These are phyloP conservation scores for Pichia sporocuriosa DNA, from an alignment of 805 yeast genomes.

Conservation along the genomic window DNA sequence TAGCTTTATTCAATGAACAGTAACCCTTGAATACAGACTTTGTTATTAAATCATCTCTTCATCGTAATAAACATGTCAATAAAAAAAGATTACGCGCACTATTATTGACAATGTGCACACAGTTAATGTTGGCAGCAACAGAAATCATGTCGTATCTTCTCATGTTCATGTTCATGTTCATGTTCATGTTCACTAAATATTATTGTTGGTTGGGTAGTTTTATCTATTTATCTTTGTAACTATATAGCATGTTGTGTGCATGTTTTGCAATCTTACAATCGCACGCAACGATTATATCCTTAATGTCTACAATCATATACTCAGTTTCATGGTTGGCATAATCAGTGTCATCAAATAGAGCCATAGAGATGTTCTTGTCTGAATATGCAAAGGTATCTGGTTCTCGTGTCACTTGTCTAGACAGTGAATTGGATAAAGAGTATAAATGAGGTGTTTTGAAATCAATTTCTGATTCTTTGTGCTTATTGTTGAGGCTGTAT, in stretches of 20 bases:
- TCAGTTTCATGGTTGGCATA: conserved; percentile 9
- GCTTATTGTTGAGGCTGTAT: no score
- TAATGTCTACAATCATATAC: conserved; percentile 21
- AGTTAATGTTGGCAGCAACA: background rate
- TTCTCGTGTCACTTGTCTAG: background rate
- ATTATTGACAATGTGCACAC: no score
- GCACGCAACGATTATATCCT: conserved; percentile 14
- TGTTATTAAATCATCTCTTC: no score
- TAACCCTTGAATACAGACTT: no score
- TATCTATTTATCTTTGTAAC: background rate
- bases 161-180: background rate
- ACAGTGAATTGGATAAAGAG: background rate
- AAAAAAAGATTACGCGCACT: no score
- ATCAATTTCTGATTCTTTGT: no score
- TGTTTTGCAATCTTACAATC: conserved; percentile 13
- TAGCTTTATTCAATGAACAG: no score
- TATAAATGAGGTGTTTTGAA: background rate
- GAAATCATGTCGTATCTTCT: background rate
- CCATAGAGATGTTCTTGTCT: background rate
- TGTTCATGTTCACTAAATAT: no score
- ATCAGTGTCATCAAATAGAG: conserved; percentile 6
- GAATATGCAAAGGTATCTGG: background rate
- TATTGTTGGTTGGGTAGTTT: no score
- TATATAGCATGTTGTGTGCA: conserved; percentile 13
- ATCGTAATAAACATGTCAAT: no score